A percentile compares a stretch with the other conserved stretches of the same genome.
phyloP scores from a whole-genome alignment of 2,329 filamentous ascomycete genomes.

The Ramularia endophylla region DNA sequence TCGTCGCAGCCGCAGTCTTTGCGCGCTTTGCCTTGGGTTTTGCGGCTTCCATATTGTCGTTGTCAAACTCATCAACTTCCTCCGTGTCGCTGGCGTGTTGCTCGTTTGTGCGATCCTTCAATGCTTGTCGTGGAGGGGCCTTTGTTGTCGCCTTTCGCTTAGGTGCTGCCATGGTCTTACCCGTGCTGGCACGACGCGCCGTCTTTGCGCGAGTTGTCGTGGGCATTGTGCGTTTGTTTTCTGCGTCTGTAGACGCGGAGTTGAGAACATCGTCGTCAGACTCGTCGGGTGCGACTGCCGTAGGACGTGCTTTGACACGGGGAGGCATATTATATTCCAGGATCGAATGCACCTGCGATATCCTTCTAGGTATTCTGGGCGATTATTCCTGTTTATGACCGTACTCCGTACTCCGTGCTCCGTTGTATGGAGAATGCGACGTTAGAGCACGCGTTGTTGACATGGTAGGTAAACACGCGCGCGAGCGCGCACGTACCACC shows the following conservation, averaged over 20 bases:
- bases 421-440: no score
- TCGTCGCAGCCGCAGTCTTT: conserved; percentile 26
- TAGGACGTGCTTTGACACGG: neutral
- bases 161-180: conserved; percentile 27
- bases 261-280: conserved; percentile 16
- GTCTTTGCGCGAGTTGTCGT: conserved; percentile 26
- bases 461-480: no score
- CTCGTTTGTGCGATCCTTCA: conserved; percentile 36
- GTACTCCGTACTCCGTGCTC: no score
- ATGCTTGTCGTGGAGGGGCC: conserved; percentile 32
- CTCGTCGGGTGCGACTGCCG: conserved; percentile 12
- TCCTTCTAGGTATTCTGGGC: no score
- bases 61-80: conserved; percentile 42
- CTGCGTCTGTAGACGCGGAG: conserved; percentile 8
- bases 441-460: no score
- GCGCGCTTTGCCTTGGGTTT: conserved; percentile 27
- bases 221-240: conserved; percentile 7
- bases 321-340: no score
- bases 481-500: no score
- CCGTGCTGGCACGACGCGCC: conserved; percentile 34
- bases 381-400: no score
- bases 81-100: conserved; percentile 32
- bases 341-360: no score
- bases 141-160: conserved; percentile 37
- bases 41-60: conserved; percentile 27